A percentile compares a stretch with the other conserved stretches of the same genome.
Conservation (phyloP, 2,329 filamentous ascomycete genomes). For the Helotiales sp. region DNA sequence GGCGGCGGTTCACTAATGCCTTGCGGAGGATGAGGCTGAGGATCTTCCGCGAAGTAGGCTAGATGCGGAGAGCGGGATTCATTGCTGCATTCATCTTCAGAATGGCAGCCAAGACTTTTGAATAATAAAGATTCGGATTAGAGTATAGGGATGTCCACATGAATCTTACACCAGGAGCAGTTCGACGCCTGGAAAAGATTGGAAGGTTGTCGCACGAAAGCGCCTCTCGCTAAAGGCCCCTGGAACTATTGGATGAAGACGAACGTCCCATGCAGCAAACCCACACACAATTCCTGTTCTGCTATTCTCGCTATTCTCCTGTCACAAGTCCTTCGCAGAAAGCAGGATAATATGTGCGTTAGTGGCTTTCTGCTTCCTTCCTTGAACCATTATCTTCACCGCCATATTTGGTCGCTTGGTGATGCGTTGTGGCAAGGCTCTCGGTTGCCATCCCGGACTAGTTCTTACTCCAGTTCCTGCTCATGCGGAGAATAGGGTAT, state of each 20-base stretch:
- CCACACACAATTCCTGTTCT: background rate
- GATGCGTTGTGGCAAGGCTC: no score
- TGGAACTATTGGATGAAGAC: background rate
- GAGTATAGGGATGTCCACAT: background rate
- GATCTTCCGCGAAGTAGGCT: background rate
- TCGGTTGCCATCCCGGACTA: no score
- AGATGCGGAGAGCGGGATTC: background rate
- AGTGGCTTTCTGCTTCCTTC: no score
- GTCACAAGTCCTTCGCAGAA: background rate
- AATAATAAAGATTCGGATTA: background rate
- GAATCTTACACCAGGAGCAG: background rate
- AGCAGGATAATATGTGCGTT: background rate
- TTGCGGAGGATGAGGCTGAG: background rate
- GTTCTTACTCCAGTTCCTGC: no score
- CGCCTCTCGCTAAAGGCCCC: background rate
- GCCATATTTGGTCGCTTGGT: no score
- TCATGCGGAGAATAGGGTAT: no score
- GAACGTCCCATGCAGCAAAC: background rate
- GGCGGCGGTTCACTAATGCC: no score
- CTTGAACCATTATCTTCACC: no score
- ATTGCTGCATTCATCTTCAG: background rate
- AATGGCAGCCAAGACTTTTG: background rate
- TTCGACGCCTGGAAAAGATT: background rate
- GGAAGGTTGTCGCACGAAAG: no score
- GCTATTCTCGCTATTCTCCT: background rate